phyloP scores from a whole-genome alignment of 1,284 basidiomycete genomes.

The Ustanciosporium gigantosporum region DNA sequence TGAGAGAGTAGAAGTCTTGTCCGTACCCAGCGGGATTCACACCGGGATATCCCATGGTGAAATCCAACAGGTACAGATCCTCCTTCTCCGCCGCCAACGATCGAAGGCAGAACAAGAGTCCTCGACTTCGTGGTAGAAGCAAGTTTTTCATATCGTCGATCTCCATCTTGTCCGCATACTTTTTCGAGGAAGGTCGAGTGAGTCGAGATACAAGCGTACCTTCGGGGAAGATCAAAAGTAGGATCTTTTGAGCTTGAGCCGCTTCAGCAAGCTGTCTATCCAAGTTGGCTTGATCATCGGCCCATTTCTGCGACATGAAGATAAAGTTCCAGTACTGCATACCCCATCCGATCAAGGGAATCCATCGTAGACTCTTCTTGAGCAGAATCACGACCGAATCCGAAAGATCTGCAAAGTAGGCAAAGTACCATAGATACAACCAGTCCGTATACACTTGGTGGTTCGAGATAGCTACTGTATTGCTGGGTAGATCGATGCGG shows the following conservation, averaged over 20 bases:
- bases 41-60: conserved; percentile 85
- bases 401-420: conserved; percentile 46
- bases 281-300: conserved; percentile 35
- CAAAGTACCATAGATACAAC: conserved; percentile 55
- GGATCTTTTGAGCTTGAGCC: conserved; percentile 35
- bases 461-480: conserved; percentile 47
- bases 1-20: conserved; percentile 82
- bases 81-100: conserved; percentile 78
- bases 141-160: conserved; percentile 75
- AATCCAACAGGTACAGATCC: conserved; percentile 72
- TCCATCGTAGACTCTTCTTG: conserved; percentile 46
- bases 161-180: conserved; percentile 52
- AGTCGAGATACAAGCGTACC: conserved; percentile 48
- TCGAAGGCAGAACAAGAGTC: conserved; percentile 80
- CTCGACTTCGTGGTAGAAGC: conserved; percentile 86
- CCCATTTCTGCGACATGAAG: conserved; percentile 48
- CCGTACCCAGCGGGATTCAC: conserved; percentile 67
- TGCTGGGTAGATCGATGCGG: conserved; percentile 29
- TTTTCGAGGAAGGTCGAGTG: conserved; percentile 41
- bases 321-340: conserved; percentile 58
- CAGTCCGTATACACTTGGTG: conserved; percentile 56
- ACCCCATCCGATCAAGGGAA: conserved; percentile 50
- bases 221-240: conserved; percentile 55
- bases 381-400: conserved; percentile 49
- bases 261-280: conserved; percentile 29